These are phyloP conservation scores for Ophiorrhiza pumila DNA, from an alignment of 257 asterid genomes.

Conservation along the genomic window DNA sequence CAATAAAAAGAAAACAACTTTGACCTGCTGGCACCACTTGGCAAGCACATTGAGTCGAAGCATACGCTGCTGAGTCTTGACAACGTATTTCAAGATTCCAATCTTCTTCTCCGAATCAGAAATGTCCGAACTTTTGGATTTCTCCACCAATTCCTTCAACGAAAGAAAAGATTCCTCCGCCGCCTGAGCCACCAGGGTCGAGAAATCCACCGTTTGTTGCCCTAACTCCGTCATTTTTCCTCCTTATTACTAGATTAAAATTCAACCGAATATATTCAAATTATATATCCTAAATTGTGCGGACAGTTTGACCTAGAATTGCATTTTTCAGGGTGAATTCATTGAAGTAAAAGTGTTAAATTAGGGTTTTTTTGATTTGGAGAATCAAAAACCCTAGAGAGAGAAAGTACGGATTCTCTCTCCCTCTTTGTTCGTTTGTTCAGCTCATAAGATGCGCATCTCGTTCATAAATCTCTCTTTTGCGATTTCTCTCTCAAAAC, in stretches of 20 bases:
- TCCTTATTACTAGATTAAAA: slow-evolving; percentile 7
- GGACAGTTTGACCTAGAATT: background rate
- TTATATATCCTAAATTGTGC: background rate
- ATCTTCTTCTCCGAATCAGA: slow-evolving; percentile 92
- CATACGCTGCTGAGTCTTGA: slow-evolving; percentile 96
- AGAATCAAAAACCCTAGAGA: slow-evolving; percentile 1
- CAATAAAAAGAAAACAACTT: background rate
- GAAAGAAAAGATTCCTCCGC: slow-evolving; percentile 80
- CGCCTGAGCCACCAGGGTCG: slow-evolving; percentile 69
- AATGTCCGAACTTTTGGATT: slow-evolving; percentile 64
- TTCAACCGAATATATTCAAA: slow-evolving; percentile 12
- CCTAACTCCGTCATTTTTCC: slow-evolving; percentile 74
- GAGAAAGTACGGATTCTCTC: too few relatives aligned
- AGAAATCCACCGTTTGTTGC: slow-evolving; percentile 83
- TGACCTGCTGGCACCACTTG: slow-evolving; percentile 99
- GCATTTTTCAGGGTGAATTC: background rate
- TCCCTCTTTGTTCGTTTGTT: too few relatives aligned
- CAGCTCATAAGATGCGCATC: too few relatives aligned
- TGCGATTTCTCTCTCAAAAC: too few relatives aligned
- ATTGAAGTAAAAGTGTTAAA: background rate
- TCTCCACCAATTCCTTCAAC: slow-evolving; percentile 81
- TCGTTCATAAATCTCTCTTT: too few relatives aligned
- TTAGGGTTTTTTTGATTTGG: slow-evolving; percentile 23
- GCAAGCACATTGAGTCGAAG: slow-evolving; percentile 97
- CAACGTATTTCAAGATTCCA: slow-evolving; percentile 81